Base-by-base conservation (phyloP, 108 stramenopile species). In the Conticribra guillardii region DNA sequence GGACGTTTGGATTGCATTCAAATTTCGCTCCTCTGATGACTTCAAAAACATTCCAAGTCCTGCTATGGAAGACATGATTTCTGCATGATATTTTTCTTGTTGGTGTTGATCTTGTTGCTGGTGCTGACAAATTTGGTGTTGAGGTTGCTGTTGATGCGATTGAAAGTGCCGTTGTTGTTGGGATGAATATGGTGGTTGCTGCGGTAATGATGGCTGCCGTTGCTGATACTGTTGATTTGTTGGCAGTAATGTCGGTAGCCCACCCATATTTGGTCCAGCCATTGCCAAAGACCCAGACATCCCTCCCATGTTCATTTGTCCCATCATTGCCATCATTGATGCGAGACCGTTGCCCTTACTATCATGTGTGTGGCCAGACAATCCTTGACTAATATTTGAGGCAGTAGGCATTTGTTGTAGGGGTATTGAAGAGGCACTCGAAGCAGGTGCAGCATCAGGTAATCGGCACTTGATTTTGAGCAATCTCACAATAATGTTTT, bases 31-130 rank as follows among this genome's bases (percentile, higher is more conserved):
- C 56, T 77, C 76, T 0, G 69, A 77, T 27, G 67, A 69, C 45
- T 69, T 77, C 19, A 77, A 56, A 48, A 77, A 77, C 29, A 77
- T 56, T 49, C 76, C 76, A 31, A 77, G 54, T 29, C 76, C 76
- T 32, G 63, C 68, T 33, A 77, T 48, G n/a, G 76, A 64, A 8
- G 67, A 56, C 47, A 77, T 64, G 37, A 77, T 49, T 75, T 75
- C 74, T 19, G 66, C 60, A 22, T 75, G 74, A 59, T 58, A 51
- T 33, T 55, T 61, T 31, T 67, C 60, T 34, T 61, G 59, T 48
- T 61, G 56, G 18, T 59, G 51, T 24, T 51, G 70, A 44, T 22
- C 23, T 50, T 60, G 41, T 14, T 47, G 48, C 23, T 70, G 46
- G 2, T 41, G 9, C 59, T 33, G 56, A 11, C 37, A 9, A 41